A percentile compares a stretch with the other conserved stretches of the same genome.
phyloP scores from a whole-genome alignment of 2,329 filamentous ascomycete genomes.

The Talaromyces marneffei region DNA sequence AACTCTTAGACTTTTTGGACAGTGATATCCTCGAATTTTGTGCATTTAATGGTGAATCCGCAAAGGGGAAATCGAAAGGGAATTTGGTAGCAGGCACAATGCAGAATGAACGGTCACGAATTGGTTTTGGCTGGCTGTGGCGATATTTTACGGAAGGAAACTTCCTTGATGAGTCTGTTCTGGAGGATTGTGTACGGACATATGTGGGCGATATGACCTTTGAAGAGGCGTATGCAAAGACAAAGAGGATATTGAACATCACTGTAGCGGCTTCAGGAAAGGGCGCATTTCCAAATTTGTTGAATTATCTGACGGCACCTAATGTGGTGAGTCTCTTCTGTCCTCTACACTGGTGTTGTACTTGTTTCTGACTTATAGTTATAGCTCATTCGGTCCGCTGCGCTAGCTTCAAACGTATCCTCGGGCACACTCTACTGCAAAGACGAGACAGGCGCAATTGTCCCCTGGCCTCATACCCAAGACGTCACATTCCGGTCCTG shows the following conservation, averaged over 20 bases:
- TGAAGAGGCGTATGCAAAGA: conserved; percentile 81
- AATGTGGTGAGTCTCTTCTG: conserved; percentile 66
- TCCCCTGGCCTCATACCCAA: conserved; percentile 62
- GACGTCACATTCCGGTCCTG: conserved; percentile 63
- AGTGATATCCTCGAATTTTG: conserved; percentile 77
- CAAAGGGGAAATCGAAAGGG: neutral
- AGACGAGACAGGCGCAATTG: conserved; percentile 64
- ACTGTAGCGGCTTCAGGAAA: conserved; percentile 72
- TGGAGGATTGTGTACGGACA: conserved; percentile 76
- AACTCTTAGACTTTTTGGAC: conserved; percentile 68
- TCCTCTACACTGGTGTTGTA: neutral
- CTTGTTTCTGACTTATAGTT: conserved; percentile 1
- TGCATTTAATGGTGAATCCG: conserved; percentile 57
- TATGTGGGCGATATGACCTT: conserved; percentile 90
- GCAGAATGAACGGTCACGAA: conserved; percentile 45
- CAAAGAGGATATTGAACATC: conserved; percentile 84
- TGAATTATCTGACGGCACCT: conserved; percentile 89
- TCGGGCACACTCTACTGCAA: conserved; percentile 70
- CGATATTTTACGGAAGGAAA: conserved; percentile 73
- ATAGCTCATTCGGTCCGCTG: conserved; percentile 55
- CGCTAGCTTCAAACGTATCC: conserved; percentile 38
- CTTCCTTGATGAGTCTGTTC: conserved; percentile 71
- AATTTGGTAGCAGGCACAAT: neutral
- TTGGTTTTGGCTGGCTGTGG: conserved; percentile 58
- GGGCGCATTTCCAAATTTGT: conserved; percentile 70